Evolutionary conservation across 805 yeast species (phyloP).

Genomic region (Metschnikowia corniflorae): DNA sequence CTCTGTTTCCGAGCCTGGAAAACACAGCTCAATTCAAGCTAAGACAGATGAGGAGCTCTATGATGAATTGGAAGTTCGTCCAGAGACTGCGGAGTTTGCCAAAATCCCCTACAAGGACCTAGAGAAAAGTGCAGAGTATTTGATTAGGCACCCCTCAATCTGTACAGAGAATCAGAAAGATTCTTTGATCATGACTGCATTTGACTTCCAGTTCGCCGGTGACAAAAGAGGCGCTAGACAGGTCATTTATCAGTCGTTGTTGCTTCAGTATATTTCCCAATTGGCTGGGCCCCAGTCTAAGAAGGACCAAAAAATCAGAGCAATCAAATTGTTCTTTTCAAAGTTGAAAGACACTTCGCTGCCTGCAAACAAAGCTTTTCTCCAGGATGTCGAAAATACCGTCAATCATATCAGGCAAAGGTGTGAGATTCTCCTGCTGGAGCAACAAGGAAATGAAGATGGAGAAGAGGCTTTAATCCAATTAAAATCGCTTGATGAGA

Average conservation of each 20-base stretch:
- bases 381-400: constrained; percentile 71
- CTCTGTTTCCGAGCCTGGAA: background rate
- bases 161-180: constrained; percentile 85
- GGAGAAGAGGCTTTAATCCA: constrained; percentile 79
- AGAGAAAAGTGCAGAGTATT: constrained; percentile 47
- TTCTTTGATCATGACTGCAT: constrained; percentile 88
- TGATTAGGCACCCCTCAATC: constrained; percentile 60
- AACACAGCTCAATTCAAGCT: background rate
- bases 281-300: constrained; percentile 33
- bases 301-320: constrained; percentile 34
- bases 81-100: constrained; percentile 66
- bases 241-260: constrained; percentile 74
- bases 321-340: constrained; percentile 62
- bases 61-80: constrained; percentile 53
- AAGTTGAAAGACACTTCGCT: constrained; percentile 50
- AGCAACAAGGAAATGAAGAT: constrained; percentile 29
- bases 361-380: constrained; percentile 68
- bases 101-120: constrained; percentile 49
- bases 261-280: constrained; percentile 67
- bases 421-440: constrained; percentile 62
- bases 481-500: constrained; percentile 82
- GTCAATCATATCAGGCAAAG: constrained; percentile 70
- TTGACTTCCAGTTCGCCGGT: constrained; percentile 71
- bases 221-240: constrained; percentile 53
- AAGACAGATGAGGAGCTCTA: constrained; percentile 26